Conservation (phyloP, 1,139 yeast species). For the Hyphopichia burtonii region DNA sequence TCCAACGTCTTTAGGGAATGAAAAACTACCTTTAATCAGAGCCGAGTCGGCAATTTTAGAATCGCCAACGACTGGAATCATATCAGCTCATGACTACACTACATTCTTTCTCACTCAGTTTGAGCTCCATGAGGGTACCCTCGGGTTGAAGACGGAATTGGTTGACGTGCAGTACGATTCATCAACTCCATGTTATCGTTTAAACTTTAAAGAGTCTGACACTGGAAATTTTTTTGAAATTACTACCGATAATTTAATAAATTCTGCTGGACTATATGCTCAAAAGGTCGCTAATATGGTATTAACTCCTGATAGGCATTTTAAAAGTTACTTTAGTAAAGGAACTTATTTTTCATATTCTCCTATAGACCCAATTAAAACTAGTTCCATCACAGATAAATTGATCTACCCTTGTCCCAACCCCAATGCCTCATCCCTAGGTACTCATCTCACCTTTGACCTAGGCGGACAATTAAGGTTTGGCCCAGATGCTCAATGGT, state of each 20-base stretch:
- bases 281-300: conserved; percentile 65
- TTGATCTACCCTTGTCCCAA: conserved; percentile 80
- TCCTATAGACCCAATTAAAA: conserved; percentile 36
- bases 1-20: conserved; percentile 38
- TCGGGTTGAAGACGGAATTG: conserved; percentile 64
- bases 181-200: conserved; percentile 20
- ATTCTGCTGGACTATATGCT: conserved; percentile 79
- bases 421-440: conserved; percentile 70
- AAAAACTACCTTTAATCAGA: conserved; percentile 61
- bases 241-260: conserved; percentile 59
- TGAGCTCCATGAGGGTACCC: conserved; percentile 57
- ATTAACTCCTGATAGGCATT: conserved; percentile 61
- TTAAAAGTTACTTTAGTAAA: conserved; percentile 68
- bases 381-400: conserved; percentile 29
- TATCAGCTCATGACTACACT: conserved; percentile 77
- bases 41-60: conserved; percentile 63
- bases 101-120: conserved; percentile 55
- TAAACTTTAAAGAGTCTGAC: conserved; percentile 28
- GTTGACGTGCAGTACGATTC: conserved; percentile 33
- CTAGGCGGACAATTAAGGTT: conserved; percentile 77
- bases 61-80: conserved; percentile 85
- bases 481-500: conserved; percentile 92
- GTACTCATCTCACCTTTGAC: conserved; percentile 84
- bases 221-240: conserved; percentile 43
- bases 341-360: conserved; percentile 74